Percentiles rank a stretch among this genome's conserved stretches.
These are phyloP conservation scores for Posidonia oceanica DNA, from an alignment of 116 monocot species.

Conservation along the genomic window DNA sequence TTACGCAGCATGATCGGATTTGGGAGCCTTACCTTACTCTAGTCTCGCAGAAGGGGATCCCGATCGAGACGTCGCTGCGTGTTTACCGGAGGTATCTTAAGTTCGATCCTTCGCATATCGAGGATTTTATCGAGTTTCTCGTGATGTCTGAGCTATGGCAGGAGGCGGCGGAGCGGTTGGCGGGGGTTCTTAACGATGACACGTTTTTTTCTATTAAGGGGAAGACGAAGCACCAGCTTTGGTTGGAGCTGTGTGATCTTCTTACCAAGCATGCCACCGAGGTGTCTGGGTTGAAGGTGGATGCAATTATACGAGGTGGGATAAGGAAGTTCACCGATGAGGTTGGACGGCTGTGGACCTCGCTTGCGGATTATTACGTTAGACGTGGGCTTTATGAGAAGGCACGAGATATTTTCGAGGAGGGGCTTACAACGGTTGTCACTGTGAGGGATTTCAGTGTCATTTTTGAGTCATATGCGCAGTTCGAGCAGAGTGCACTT, in stretches of 20 bases:
- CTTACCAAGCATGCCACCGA: constrained; percentile 81
- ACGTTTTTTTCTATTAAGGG: constrained; percentile 72
- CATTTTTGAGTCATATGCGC: constrained; percentile 79
- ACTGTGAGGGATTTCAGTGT: constrained; percentile 87
- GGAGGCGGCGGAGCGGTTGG: constrained; percentile 78
- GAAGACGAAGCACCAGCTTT: constrained; percentile 86
- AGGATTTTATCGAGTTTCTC: constrained; percentile 91
- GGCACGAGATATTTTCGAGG: constrained; percentile 81
- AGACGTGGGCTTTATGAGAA: constrained; percentile 82
- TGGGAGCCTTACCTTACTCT: constrained; percentile 76
- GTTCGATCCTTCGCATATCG: constrained; percentile 85
- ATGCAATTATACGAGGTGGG: constrained; percentile 88
- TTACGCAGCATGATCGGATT: constrained; percentile 90
- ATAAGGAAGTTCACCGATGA: constrained; percentile 76
- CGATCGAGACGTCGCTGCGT: constrained; percentile 74
- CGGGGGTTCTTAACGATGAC: constrained; percentile 68
- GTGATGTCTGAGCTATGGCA: constrained; percentile 68
- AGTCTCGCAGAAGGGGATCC: constrained; percentile 55
- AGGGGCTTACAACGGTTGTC: constrained; percentile 65
- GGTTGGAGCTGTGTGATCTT: constrained; percentile 82
- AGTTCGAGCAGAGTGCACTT: constrained; percentile 86
- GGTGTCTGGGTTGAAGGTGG: constrained; percentile 81
- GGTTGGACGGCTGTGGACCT: constrained; percentile 89
- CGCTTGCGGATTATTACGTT: constrained; percentile 86
- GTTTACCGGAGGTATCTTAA: constrained; percentile 72